Evolutionary conservation across 1,139 yeast genomes (phyloP), one percentile per base, ranked within the genome.

Genomic region (Blastobotrys aristatus): DNA sequence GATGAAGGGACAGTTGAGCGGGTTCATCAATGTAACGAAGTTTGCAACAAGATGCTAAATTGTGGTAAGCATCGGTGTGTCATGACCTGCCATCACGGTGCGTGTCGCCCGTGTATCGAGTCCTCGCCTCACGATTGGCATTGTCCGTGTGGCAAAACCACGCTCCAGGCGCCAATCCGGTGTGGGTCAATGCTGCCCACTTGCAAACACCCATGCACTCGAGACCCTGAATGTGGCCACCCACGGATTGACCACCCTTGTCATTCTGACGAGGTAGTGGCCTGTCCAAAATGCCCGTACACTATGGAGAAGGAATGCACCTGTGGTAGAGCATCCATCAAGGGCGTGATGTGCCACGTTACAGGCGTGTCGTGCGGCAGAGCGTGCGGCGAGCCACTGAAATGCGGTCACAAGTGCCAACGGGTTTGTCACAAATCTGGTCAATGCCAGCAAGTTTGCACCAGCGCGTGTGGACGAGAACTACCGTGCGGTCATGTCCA

Each of bases 71-170:
- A 89, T 62, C 63, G 72, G 41, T 89, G 97, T 65, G 76, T 75
- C 38, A 79, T 83, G 54, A 74, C 83, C 29, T 89, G 97, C 59
- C 97, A 89, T 63, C 70, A 79, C 13, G 97, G 97, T 0, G 77
- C 86, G 1, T 89, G 97, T 67, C 80, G 82, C 2, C 84, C 90
- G 8, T 89, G 97, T 63, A 65, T 86, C 44, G 96, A 88, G 58
- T 84, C 95, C 4, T 76, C 88, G 11, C 79, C 81, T 45, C 92
- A 86, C 27, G 97, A 89, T 62, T 70, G 87, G 57, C 75, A 81
- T 2, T 89, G 97, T 62, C 76, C 84, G 48, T 89, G 97, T 70
- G 96, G 97, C 1, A 74, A 76, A 50, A 89, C 97, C 0, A 73
- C 83, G 2, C 71, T 88, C 8, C 76, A 76, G 44, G 96, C 96